These are phyloP conservation scores for Cerioporus squamosus DNA, from an alignment of 1,284 basidiomycete species.

Conservation along the genomic window DNA sequence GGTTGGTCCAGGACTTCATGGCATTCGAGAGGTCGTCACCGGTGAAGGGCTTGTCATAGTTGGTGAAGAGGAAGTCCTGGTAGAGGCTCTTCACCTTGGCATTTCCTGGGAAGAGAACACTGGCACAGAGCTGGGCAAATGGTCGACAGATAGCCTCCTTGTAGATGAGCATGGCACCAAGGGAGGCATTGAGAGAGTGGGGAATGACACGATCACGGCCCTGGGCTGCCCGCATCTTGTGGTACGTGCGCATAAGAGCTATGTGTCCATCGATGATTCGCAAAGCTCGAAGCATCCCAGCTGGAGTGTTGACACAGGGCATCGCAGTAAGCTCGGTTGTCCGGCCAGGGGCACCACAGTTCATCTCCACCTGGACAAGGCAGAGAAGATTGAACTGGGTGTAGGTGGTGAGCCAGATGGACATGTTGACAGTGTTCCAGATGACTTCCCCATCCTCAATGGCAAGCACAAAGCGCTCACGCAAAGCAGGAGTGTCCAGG, in stretches of 20 bases:
- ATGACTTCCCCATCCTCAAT: neutral
- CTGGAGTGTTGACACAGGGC: constrained; percentile 1
- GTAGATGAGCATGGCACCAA: constrained; percentile 2
- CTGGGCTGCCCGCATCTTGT: constrained; percentile 5
- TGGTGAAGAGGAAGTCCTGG: constrained; percentile 10
- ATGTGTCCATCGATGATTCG: constrained; percentile 4
- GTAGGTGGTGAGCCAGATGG: neutral
- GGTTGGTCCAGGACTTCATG: constrained; percentile 3
- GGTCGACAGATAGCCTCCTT: constrained; percentile 9
- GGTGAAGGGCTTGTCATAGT: constrained; percentile 5
- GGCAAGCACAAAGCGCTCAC: neutral
- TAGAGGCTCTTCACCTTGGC: neutral
- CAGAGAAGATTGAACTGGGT: constrained; percentile 5
- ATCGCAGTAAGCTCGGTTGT: constrained; percentile 8
- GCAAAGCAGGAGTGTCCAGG: neutral
- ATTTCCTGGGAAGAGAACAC: constrained; percentile 1
- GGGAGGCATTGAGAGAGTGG: constrained; percentile 10
- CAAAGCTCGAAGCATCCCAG: constrained; percentile 2
- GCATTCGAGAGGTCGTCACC: constrained; percentile 1
- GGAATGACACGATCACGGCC: constrained; percentile 9
- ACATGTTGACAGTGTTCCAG: constrained; percentile 3
- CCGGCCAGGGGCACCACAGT: constrained; percentile 11
- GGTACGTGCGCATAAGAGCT: constrained; percentile 6
- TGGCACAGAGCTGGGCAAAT: constrained; percentile 10
- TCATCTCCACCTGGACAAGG: constrained; percentile 13